Base-by-base conservation (phyloP, 2,329 filamentous ascomycete genomes). In the Colletotrichum sp. region DNA sequence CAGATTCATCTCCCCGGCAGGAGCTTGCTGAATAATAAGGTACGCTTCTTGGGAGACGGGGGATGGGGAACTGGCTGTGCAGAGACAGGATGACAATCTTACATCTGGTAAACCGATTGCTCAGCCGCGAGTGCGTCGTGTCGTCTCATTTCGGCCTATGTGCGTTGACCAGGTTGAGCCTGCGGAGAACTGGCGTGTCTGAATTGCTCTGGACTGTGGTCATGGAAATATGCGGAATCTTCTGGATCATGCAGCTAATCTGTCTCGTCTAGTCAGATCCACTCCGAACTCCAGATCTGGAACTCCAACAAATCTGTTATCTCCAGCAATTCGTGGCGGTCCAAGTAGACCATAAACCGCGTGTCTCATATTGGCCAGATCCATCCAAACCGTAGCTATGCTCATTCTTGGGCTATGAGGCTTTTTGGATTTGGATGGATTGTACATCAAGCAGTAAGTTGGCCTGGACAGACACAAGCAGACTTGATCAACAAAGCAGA, bases 91-190 rank as follows among this genome's bases (percentile, higher is more conserved):
- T 76, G 73, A 76, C 49, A 69, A 68, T 26, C 65, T 55, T 76
- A 63, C 75, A 77, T 78, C 77, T 78, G 77, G 77, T 78, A 78
- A 78, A 69, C 77, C 65, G 70, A 77, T 62, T 32, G 57, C 77
- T 77, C 76, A 78, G 76, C 77, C 77, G 72, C 77, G 72, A 77
- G 49, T 24, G 72, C 66, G 60, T 64, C 52, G 71, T 67, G 52
- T 63, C 32, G 70, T 24, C 59, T 52, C 24, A 55, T 44, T 49
- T n/a, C 28, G 34, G 60, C 71, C 67, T 64, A 75, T 36, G 63
- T 28, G 18, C 75, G 44, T 77, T 57, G 77, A 78, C 36, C 72
- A 24, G 77, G 77, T 78, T 76, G 76, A 77, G 77, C 62, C 60
- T 78, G 77, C 63, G 49, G 77, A 78, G 30, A 78, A 63, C 39